phyloP scores from a whole-genome alignment of 1,284 basidiomycete genomes.

The Sanguinoderma infundibulare region DNA sequence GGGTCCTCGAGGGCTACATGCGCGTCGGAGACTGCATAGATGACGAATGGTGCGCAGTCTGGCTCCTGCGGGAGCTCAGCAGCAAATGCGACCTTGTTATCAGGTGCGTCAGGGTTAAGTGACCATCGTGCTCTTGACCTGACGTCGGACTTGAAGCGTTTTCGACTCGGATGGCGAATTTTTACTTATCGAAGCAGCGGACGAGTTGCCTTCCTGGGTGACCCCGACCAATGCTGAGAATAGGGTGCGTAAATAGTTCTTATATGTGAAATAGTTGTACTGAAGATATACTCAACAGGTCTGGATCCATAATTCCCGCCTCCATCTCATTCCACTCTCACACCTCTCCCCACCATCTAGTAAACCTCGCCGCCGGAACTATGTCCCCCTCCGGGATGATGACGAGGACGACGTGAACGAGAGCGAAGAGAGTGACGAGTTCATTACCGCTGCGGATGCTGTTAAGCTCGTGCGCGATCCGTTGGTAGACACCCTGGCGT shows the following conservation, averaged over 20 bases:
- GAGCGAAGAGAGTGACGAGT: constrained; percentile 53
- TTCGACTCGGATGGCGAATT: constrained; percentile 96
- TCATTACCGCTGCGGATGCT: constrained; percentile 69
- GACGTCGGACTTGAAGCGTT: constrained; percentile 48
- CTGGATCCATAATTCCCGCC: constrained; percentile 84
- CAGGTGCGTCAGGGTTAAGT: constrained; percentile 50
- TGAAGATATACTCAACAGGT: constrained; percentile 54
- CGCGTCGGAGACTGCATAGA: constrained; percentile 93
- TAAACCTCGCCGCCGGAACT: constrained; percentile 50
- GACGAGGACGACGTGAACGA: constrained; percentile 47
- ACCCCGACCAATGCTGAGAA: constrained; percentile 90
- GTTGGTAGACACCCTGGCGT: constrained; percentile 58
- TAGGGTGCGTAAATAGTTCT: constrained; percentile 64
- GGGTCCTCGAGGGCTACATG: constrained; percentile 77
- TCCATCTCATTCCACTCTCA: constrained; percentile 86
- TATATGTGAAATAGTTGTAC: background rate
- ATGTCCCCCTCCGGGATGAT: constrained; percentile 44
- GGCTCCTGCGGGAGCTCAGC: constrained; percentile 81
- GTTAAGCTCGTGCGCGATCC: constrained; percentile 64
- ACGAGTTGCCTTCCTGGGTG: constrained; percentile 89
- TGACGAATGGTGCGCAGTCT: constrained; percentile 95
- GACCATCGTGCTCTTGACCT: constrained; percentile 6
- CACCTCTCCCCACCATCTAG: constrained; percentile 70
- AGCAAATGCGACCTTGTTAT: constrained; percentile 78
- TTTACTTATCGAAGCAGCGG: constrained; percentile 94